phyloP scores from a whole-genome alignment of 441 rosid genomes.

The Pelargonium cotyledonis region DNA sequence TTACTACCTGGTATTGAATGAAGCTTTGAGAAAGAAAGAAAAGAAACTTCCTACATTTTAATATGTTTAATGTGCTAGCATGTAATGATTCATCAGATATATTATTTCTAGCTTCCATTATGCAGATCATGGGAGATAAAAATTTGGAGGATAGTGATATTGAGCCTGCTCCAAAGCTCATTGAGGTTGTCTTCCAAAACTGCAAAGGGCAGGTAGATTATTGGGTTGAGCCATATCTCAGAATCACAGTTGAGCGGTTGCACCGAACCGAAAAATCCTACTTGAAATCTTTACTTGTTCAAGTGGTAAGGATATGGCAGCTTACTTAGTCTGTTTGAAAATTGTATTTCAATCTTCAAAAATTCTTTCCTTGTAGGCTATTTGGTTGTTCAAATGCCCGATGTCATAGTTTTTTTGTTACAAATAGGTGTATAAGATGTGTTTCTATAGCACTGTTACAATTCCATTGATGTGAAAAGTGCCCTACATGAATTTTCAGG shows the following conservation, averaged over 20 bases:
- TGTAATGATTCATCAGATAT: not conserved
- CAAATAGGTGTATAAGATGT: not conserved
- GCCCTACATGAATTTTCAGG: not conserved
- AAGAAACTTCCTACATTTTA: too few relatives aligned
- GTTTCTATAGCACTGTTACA: too few relatives aligned
- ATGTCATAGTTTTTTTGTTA: not conserved
- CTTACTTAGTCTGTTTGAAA: slow-evolving; percentile 12
- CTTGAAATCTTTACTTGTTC: slow-evolving; percentile 86
- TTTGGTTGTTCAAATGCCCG: not conserved
- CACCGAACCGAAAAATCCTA: slow-evolving; percentile 65
- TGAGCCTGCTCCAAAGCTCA: slow-evolving; percentile 94
- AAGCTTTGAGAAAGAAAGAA: not conserved
- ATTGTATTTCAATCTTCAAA: not conserved
- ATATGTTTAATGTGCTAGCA: slow-evolving; percentile 5
- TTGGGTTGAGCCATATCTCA: slow-evolving; percentile 88
- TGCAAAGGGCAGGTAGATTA: slow-evolving; percentile 96
- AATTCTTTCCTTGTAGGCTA: not conserved
- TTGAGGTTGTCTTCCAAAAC: slow-evolving; percentile 86
- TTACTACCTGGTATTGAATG: slow-evolving; percentile 1
- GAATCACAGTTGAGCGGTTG: slow-evolving; percentile 72
- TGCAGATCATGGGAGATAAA: slow-evolving; percentile 73
- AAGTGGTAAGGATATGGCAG: slow-evolving; percentile 61
- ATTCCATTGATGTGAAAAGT: not conserved
- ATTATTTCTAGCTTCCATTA: slow-evolving; percentile 13
- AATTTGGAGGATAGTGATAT: slow-evolving; percentile 83